Evolutionary conservation across 441 rosid species (phyloP), one percentile per base, ranked within the genome.

Genomic region (Arabidopsis lyrata): DNA sequence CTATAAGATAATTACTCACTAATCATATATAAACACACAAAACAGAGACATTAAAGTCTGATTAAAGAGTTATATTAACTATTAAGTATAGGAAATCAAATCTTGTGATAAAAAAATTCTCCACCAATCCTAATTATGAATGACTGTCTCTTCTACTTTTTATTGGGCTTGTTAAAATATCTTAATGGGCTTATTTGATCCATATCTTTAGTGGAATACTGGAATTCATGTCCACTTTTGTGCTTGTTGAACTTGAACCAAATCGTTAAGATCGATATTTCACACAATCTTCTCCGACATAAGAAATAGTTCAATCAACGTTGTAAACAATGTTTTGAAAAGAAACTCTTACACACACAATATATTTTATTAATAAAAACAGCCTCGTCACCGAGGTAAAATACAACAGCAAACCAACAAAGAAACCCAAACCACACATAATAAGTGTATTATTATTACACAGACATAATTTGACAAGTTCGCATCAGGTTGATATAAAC

Each of bases 381-480:
- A 64, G 41, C 42, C 80, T 76, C 15, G 41, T 63, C 62, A 3
- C 54, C 41, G 3, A 70, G 76, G 55, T 63, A 63, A 22, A 32
- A 11, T 63, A 48, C 71, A 63, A 76, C 34, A 70, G 15, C 72
- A 71, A 65, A 65, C 39, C 55, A 70, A 39, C 72, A 64, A 58
- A 56, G 16, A 36, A 76, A 57, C 54, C 8, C 75, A 63, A 27
- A 62, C 75, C 68, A 63, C 64, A 63, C 76, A 36, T 6, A 44
- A 57, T 22, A 31, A 3, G 10, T 9, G 54, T 42, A 71, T 71
- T 52, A 71, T 71, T 52, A 71, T 77, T 59, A 71, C 66, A 76
- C 11, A 63, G 44, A 71, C 80, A 71, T 68, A 52, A 59, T 50
- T 65, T 15, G 44, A 64, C 64, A 67, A 77, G 63, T 77, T 64